Evolutionary conservation across 1,284 basidiomycete species (phyloP).

Genomic region (Abortiporus biennis): DNA sequence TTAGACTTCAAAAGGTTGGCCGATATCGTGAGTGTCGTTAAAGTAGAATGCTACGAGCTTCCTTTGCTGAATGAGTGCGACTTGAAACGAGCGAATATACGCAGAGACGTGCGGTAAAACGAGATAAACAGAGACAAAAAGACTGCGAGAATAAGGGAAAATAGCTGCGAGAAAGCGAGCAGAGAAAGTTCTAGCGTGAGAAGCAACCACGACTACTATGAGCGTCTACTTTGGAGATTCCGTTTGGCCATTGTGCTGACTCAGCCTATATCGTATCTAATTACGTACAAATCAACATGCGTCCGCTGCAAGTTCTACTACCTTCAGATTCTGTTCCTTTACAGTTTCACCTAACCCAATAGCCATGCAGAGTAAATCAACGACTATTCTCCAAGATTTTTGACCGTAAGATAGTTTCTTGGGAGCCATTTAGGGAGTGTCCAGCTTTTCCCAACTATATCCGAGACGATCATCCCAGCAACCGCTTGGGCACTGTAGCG

Average conservation of each 20-base stretch:
- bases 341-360: too few species aligned
- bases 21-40: not conserved
- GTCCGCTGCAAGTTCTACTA: too few species aligned
- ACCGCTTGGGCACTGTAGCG: conserved; percentile 8
- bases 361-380: too few species aligned
- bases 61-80: not conserved
- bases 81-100: not conserved
- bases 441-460: conserved; percentile 4
- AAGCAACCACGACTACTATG: too few species aligned
- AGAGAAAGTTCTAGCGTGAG: too few species aligned
- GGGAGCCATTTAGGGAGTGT: conserved; percentile 6
- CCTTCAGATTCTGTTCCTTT: too few species aligned
- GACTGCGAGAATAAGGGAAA: not conserved
- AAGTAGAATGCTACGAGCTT: not conserved
- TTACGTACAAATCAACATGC: too few species aligned
- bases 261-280: too few species aligned
- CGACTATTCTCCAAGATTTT: too few species aligned
- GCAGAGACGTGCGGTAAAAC: too few species aligned
- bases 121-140: not conserved
- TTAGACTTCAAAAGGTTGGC: not conserved
- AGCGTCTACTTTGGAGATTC: too few species aligned
- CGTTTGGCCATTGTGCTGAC: too few species aligned
- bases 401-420: conserved; percentile 3
- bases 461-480: conserved; percentile 6
- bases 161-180: not conserved